A percentile compares a stretch with the other conserved stretches of the same genome.
Evolutionary conservation across 73 alveolate genomes (phyloP).

Genomic region (Paramecium biaurelia): DNA sequence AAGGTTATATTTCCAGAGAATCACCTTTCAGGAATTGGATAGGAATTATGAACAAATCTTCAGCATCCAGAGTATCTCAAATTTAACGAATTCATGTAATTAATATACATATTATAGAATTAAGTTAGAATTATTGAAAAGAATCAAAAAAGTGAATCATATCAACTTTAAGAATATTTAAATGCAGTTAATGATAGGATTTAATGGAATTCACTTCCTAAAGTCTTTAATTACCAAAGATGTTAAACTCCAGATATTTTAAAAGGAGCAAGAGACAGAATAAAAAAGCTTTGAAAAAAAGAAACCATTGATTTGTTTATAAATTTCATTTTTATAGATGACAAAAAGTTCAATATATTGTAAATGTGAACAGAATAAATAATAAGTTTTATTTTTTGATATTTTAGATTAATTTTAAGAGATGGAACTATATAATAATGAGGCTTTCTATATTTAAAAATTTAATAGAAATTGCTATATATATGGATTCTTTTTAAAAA

Average conservation of each 20-base stretch:
- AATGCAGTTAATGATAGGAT: background rate
- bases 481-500: too few relatives aligned
- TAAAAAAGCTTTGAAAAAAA: background rate
- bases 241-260: constrained; percentile 4
- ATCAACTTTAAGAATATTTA: background rate
- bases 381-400: too few relatives aligned
- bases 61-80: background rate
- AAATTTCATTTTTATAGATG: background rate
- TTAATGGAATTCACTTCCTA: background rate
- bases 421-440: too few relatives aligned
- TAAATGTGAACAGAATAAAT: too few relatives aligned
- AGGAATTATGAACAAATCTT: constrained; percentile 18
- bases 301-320: background rate
- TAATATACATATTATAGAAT: background rate
- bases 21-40: constrained; percentile 54
- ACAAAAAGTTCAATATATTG: background rate
- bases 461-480: too few relatives aligned
- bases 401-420: too few relatives aligned
- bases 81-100: background rate
- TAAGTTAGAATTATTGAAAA: background rate
- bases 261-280: background rate
- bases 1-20: constrained; percentile 33
- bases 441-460: too few relatives aligned
- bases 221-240: background rate
- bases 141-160: background rate